These are phyloP conservation scores for Flueggea neowawraea DNA, from an alignment of 441 rosid species.

Conservation along the genomic window DNA sequence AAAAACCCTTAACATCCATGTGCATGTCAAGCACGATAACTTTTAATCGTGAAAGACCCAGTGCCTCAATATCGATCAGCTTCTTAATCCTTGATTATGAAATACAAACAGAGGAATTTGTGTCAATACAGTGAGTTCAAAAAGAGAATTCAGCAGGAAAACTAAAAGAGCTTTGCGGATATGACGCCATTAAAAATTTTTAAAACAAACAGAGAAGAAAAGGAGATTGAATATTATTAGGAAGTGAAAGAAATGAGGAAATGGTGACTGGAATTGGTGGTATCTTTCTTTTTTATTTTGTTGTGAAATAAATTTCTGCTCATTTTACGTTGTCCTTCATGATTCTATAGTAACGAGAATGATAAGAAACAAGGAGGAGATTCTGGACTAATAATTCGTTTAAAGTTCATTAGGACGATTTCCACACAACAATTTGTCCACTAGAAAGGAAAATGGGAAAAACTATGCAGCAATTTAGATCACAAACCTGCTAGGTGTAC, in stretches of 20 bases:
- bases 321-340: too few relatives aligned
- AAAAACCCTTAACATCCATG: conserved; percentile 74
- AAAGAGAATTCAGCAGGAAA: conserved; percentile 1
- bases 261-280: neutral
- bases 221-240: neutral
- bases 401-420: too few relatives aligned
- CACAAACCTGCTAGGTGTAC: conserved; percentile 83
- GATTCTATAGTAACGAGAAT: too few relatives aligned
- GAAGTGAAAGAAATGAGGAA: neutral
- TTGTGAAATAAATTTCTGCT: neutral
- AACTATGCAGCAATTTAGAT: neutral
- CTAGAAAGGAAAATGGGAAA: too few relatives aligned
- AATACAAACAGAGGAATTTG: conserved; percentile 1
- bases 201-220: neutral
- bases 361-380: too few relatives aligned
- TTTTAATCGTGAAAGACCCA: conserved; percentile 67
- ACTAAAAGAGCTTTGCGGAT: neutral
- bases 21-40: conserved; percentile 63
- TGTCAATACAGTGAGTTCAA: neutral
- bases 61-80: conserved; percentile 68
- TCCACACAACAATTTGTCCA: too few relatives aligned
- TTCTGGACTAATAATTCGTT: too few relatives aligned
- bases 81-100: conserved; percentile 64
- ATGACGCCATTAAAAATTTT: neutral
- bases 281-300: neutral